Base-by-base conservation (phyloP, 2,329 filamentous ascomycete genomes). In the Botrytis elliptica region DNA sequence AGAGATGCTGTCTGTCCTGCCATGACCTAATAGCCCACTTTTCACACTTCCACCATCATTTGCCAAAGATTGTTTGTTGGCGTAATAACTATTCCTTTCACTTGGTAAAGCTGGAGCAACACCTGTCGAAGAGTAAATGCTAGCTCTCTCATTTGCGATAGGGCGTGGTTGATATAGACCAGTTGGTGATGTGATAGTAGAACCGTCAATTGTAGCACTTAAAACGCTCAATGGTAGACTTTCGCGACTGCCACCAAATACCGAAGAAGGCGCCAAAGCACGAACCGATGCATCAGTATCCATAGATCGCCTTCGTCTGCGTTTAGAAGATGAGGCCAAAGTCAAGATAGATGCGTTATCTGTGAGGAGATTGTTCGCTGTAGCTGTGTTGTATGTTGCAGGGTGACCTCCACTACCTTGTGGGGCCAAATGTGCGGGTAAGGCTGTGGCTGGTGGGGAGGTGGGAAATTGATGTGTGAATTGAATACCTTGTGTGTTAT, bases 331-430 rank as follows among this genome's bases (percentile, higher is more conserved):
- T 6, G 93, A 95, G 3, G 93, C 93, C 22, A 97, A 86, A 0
- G 93, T 97, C 75, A 97, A 84, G 77, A 97, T 95, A 40, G 93
- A 95, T 36, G 93, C 93, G 80, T 97, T 93, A 81, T 97, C 93
- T 1, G 92, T 94, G 49, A 95, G 85, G 9, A 95, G 86, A 78
- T 93, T 93, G 82, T 95, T 94, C 70, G 93, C 93, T 0, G 92
- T 95, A 2, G 92, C 92, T n/a, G 88, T 89, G 69, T 86, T 88
- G 82, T 95, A 95, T 0, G 92, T 95, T 8, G 90, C 88, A 3
- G 92, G 92, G 77, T 90, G 87, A 70, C 84, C 80, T 79, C 79
- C 83, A 77, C 74, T 84, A 80, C 73, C 79, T 33, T 81, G 79
- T 16, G 89, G 89, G 1, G 86, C 88, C 42, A 93, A 85, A 82